Evolutionary conservation across 2,329 filamentous ascomycete species (phyloP), one percentile per base, ranked within the genome.

Genomic region (Exophiala sideris): DNA sequence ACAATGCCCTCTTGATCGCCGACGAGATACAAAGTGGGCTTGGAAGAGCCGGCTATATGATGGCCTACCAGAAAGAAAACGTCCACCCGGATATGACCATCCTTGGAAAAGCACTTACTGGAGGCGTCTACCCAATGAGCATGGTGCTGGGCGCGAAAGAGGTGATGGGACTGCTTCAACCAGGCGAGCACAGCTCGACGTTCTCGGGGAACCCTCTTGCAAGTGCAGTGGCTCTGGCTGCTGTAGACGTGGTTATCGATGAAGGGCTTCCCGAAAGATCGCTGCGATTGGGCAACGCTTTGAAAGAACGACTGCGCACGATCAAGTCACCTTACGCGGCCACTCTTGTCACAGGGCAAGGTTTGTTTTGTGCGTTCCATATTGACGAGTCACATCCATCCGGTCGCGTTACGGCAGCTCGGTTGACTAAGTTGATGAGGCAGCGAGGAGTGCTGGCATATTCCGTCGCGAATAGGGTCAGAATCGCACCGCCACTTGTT

Each of bases 1-100:
- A 54, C 45, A 38, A 49, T 21, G 29, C 29, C 10, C 33, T 54
- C 7, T 79, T 95, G 70, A 95, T 96, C 67, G 89, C 94, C 60
- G 90, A 96, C 70, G 90, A 96, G 75, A 90, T 96, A 11, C 90
- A 95, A 75, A 95, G 90, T 5, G 91, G 90, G 69, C 86, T 95
- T 33, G 91, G 91, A 65, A 89, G 91, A 36, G 95, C 90, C 0
- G 90, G 90, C 65, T 89, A 88, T 71, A 94, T 95, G 83, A 95
- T 90, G 91, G 90, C 90, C 6, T 91, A 95, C 77, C 89, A 95
- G 66, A 90, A 95, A 83, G 95, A 90, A 89, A 80, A 87, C 71
- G 81, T 95, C 34, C 68, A 79, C 39, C 91, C 90, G 0, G 91
- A 95, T 76, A 92, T 96, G 79, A 89, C 95, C 40, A 95, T 90